Evolutionary conservation across 805 yeast species (phyloP), one percentile per base, ranked within the genome.

Genomic region (Zygotorulaspora danielsina): DNA sequence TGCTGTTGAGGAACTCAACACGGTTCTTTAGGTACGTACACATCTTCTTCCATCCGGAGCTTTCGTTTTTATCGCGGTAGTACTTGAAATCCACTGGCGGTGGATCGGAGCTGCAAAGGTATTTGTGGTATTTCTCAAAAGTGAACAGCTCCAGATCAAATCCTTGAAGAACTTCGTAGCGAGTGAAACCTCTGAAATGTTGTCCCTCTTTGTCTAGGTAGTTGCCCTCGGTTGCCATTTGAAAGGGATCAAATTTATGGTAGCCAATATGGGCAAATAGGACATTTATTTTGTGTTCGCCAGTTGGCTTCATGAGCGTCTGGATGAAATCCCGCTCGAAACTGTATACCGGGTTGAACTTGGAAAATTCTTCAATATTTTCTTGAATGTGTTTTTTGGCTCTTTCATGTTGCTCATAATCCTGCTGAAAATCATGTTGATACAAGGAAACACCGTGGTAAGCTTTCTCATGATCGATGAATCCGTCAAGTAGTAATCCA

Each of bases 401-500:
- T 19, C 36, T 39, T 28, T 32, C 28, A 40, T 53, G 44, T 17
- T 42, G 47, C 19, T 46, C 41, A 31, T 67, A 77, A 56, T 82
- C 89, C 38, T 71, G 73, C 12, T 53, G 57, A 29, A 59, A 59
- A 51, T 75, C 76, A 48, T 63, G 66, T 46, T 71, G 75, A 15
- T 67, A 70, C 28, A 70, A 50, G 42, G 75, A 69, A 55, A 77
- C 51, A 41, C 72, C 63, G 53, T 61, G 58, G 53, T 56, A 60
- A n/a, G 43, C 54, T 5, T 42, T 54, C n/a, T 55, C 47, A 11
- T 38, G 36, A 9, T 50, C 50, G 12, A 43, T 50, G 42, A 62
- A 63, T 1, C 75, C 73, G 38, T 66, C 61, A n/a, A 72, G 59
- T 6, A 51, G 53, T 2, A 67, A 45, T 15, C 54, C 52, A 2